phyloP scores from a whole-genome alignment of 2,329 filamentous ascomycete species.

The Alternaria alternata region DNA sequence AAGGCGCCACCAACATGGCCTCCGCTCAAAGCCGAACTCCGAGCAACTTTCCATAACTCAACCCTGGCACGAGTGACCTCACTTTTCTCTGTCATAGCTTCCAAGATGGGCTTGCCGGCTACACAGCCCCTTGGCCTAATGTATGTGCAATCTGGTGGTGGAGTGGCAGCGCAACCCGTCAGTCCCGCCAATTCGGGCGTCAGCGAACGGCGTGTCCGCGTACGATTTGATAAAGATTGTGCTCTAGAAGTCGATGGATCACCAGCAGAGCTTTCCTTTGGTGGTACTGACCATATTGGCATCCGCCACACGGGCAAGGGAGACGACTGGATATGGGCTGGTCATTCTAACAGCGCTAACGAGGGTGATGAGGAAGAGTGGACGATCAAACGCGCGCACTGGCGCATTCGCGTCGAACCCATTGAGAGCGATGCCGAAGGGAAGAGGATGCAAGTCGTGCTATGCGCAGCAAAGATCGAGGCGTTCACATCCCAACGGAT shows the following conservation, averaged over 20 bases:
- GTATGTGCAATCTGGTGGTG: conserved; percentile 68
- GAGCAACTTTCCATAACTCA: conserved; percentile 76
- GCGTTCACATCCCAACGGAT: conserved; percentile 71
- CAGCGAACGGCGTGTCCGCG: conserved; percentile 71
- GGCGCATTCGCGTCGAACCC: conserved; percentile 65
- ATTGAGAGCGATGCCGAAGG: conserved; percentile 55
- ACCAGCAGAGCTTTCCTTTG: conserved; percentile 28
- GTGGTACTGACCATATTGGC: conserved; percentile 23
- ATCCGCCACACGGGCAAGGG: conserved; percentile 15
- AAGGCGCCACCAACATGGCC: conserved; percentile 3
- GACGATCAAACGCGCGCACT: conserved; percentile 51
- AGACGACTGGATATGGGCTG: background rate
- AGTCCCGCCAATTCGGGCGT: conserved; percentile 74
- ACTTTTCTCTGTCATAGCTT: conserved; percentile 81
- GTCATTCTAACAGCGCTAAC: background rate
- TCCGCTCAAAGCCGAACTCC: conserved; percentile 53
- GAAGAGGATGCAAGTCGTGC: conserved; percentile 70
- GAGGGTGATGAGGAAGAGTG: conserved; percentile 38
- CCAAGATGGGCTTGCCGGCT: conserved; percentile 75
- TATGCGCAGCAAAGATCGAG: conserved; percentile 80
- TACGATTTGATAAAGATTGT: conserved; percentile 33
- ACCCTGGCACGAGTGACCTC: conserved; percentile 74
- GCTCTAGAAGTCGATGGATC: conserved; percentile 36
- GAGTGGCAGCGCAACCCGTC: conserved; percentile 66
- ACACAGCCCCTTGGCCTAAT: conserved; percentile 69